These are phyloP conservation scores for Anisodus tanguticus DNA, from an alignment of 257 asterid genomes.

Conservation along the genomic window DNA sequence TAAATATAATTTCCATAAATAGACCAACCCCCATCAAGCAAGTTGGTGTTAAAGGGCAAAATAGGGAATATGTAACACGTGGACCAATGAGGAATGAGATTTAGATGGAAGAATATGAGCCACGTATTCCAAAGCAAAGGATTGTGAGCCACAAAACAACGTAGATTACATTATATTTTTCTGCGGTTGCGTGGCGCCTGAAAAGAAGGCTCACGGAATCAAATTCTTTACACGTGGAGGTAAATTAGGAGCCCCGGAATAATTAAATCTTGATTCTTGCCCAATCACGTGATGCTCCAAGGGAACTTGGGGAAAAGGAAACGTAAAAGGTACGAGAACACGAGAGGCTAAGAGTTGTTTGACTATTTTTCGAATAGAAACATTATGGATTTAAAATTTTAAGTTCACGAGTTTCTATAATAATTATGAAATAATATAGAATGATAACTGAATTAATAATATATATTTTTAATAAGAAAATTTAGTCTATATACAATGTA, in stretches of 20 bases:
- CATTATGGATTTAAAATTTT: too few relatives aligned
- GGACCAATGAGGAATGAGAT: not conserved
- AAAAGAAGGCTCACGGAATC: not conserved
- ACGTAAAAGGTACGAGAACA: too few relatives aligned
- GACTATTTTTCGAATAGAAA: too few relatives aligned
- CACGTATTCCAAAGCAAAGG: not conserved
- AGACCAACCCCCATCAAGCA: not conserved
- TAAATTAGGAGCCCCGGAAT: not conserved
- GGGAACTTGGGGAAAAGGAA: too few relatives aligned
- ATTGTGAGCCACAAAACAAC: conserved; percentile 27
- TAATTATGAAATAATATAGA: too few relatives aligned
- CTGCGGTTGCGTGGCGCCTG: not conserved
- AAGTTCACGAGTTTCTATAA: too few relatives aligned
- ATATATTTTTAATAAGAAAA: too few relatives aligned
- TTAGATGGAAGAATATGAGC: conserved; percentile 23
- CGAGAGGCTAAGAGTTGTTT: too few relatives aligned
- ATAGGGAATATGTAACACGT: not conserved
- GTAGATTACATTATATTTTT: not conserved
- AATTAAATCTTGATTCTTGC: not conserved
- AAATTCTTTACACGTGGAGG: not conserved
- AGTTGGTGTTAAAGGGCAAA: not conserved
- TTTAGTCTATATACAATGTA: too few relatives aligned
- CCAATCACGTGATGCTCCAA: not conserved
- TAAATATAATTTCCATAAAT: not conserved
- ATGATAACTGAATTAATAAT: too few relatives aligned